Evolutionary conservation across 306 rosid genomes (phyloP), one percentile per base, ranked within the genome.

Genomic region (Delonix regia): DNA sequence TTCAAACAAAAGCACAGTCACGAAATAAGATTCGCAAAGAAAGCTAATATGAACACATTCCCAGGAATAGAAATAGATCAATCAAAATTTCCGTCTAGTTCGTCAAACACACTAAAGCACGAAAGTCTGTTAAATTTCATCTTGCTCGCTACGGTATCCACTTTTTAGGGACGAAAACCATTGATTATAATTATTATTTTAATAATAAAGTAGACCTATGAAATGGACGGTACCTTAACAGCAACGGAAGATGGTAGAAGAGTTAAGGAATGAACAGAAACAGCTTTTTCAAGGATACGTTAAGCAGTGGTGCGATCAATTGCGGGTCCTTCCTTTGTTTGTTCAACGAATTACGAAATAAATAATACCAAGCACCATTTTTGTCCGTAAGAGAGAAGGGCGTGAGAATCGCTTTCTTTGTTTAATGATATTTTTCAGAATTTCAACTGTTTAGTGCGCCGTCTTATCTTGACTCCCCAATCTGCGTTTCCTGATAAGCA

Each of bases 211-310:
- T n/a, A 60, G 28, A 73, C 22, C 34, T 49, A 68, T 36, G 77
- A 79, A 66, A 74, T 74, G 62, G 71, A 36, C 16, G 41, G 63
- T 71, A 84, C 69, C 84, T 80, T 15, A n/a, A 25, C 27, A 6
- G 16, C 65, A 59, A 59, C 9, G 65, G 4, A 28, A 59, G 19
- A 30, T 6, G 65, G 65, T 27, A 16, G 39, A 28, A 11, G 34
- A 10, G 34, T 56, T 0, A 56, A 56, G 34, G 18, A 56, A 25
- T 0, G 63, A 55, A 0, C 30, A 24, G 18, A 18, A 24, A 56
- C 15, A 1, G 11, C 33, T n/a, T n/a, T n/a, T n/a, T 25, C 27
- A 7, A 25, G 4, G 27, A 7, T 21, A 45, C 12, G 51, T 22
- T 11, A 56, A 18, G 63, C 33, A 13, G 36, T 51, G 57, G 57